Evolutionary conservation across 2,329 filamentous ascomycete genomes (phyloP).

Genomic region (Alternaria ethzedia): DNA sequence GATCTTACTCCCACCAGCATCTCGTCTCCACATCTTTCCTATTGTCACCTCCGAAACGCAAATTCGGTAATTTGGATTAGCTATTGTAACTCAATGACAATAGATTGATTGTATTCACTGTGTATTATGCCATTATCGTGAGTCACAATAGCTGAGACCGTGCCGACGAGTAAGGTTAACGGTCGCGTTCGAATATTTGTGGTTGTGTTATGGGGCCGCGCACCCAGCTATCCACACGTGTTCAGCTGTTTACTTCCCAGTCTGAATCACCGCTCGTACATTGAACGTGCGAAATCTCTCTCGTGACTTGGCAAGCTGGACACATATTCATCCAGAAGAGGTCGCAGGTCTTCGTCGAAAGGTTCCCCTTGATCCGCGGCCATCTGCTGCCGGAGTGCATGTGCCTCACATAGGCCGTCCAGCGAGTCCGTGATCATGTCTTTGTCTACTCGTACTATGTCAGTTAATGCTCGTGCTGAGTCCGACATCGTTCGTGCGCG

Average conservation of each 20-base stretch:
- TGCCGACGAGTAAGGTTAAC: background rate
- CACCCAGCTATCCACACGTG: background rate
- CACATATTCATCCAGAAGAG: conserved; percentile 6
- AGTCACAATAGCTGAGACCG: background rate
- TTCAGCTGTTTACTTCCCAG: background rate
- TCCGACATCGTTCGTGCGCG: background rate
- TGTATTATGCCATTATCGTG: background rate
- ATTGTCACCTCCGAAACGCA: background rate
- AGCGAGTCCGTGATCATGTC: conserved; percentile 7
- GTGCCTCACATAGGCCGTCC: conserved; percentile 6
- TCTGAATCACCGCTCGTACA: background rate
- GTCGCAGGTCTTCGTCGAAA: conserved; percentile 9
- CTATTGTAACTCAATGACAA: background rate
- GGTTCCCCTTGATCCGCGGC: conserved; percentile 5
- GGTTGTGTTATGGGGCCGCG: background rate
- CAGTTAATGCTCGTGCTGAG: background rate
- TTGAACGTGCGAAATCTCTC: conserved; percentile 7
- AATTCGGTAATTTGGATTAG: background rate
- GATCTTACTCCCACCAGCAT: background rate
- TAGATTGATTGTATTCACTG: background rate
- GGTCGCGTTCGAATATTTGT: background rate
- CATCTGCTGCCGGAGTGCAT: conserved; percentile 7
- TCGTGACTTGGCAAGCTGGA: conserved; percentile 7
- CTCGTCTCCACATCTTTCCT: background rate
- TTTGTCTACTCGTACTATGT: conserved; percentile 6